phyloP scores from a whole-genome alignment of 768 basidiomycete species.

The Leccinum longicurvipes region DNA sequence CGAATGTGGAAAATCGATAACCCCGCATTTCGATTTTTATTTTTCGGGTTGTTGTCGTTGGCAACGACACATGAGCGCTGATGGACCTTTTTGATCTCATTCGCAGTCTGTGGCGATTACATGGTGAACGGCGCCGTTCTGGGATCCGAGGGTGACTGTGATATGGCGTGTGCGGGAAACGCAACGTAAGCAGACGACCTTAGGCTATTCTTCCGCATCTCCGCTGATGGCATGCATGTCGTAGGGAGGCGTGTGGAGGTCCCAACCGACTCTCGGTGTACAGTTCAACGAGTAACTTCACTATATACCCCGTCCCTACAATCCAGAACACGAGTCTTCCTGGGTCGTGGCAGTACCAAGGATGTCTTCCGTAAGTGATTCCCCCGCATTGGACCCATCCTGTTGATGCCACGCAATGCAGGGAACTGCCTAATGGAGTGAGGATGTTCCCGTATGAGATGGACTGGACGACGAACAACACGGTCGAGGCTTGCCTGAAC shows the following conservation, averaged over 20 bases:
- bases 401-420: conserved; percentile 19
- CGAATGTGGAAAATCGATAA: neutral
- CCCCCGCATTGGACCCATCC: neutral
- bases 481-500: conserved; percentile 58
- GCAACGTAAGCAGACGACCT: conserved; percentile 48
- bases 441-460: conserved; percentile 64
- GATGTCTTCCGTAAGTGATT: conserved; percentile 57
- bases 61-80: conserved; percentile 5
- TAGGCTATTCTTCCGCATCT: neutral
- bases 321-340: conserved; percentile 56
- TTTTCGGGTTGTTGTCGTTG: neutral
- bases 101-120: conserved; percentile 65
- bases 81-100: neutral
- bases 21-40: neutral
- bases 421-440: conserved; percentile 42
- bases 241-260: conserved; percentile 69
- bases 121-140: conserved; percentile 58
- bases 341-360: conserved; percentile 62
- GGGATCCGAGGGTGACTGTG: conserved; percentile 52
- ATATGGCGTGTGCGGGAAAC: conserved; percentile 73
- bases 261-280: conserved; percentile 73
- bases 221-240: neutral
- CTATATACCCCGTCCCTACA: conserved; percentile 55
- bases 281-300: conserved; percentile 47
- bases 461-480: conserved; percentile 57